Percentiles rank a stretch among this genome's conserved stretches.
These are phyloP conservation scores for Eutypa lata DNA, from an alignment of 2,329 filamentous ascomycete genomes.

Conservation along the genomic window DNA sequence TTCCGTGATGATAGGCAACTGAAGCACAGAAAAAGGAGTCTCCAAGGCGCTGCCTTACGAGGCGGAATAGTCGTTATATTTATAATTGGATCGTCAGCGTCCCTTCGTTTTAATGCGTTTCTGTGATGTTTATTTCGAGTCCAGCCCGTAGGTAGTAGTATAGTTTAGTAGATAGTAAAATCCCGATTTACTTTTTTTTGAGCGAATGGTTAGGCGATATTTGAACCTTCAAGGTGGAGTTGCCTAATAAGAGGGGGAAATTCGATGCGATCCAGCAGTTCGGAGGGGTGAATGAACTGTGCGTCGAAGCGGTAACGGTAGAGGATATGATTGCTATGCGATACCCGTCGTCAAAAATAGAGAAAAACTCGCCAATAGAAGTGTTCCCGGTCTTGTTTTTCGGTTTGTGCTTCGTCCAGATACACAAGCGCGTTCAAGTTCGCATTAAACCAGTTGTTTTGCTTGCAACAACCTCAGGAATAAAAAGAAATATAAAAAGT, in stretches of 20 bases:
- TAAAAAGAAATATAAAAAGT: neutral
- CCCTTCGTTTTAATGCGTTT: conserved; percentile 4
- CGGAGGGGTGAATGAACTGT: conserved; percentile 20
- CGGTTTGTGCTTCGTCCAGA: neutral
- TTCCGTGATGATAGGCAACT: neutral
- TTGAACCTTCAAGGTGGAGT: conserved; percentile 40
- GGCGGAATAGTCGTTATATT: neutral
- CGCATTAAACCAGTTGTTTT: neutral
- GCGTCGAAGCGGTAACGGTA: conserved; percentile 11
- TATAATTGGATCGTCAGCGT: conserved; percentile 2
- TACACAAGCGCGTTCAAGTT: neutral
- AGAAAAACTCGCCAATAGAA: conserved; percentile 11
- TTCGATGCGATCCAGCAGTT: conserved; percentile 19
- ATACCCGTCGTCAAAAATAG: conserved; percentile 9
- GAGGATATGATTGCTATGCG: conserved; percentile 10
- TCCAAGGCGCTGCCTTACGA: conserved; percentile 21
- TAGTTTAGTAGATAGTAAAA: conserved; percentile 20
- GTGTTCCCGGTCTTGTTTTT: neutral
- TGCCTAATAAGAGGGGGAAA: conserved; percentile 28
- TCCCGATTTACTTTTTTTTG: conserved; percentile 46
- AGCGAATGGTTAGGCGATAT: conserved; percentile 35
- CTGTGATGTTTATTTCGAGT: conserved; percentile 33
- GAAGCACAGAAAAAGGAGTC: conserved; percentile 3
- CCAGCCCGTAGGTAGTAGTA: conserved; percentile 38
- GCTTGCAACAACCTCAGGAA: neutral